Conservation (phyloP, 208 protist species). For the Herpetomonas muscarum region DNA sequence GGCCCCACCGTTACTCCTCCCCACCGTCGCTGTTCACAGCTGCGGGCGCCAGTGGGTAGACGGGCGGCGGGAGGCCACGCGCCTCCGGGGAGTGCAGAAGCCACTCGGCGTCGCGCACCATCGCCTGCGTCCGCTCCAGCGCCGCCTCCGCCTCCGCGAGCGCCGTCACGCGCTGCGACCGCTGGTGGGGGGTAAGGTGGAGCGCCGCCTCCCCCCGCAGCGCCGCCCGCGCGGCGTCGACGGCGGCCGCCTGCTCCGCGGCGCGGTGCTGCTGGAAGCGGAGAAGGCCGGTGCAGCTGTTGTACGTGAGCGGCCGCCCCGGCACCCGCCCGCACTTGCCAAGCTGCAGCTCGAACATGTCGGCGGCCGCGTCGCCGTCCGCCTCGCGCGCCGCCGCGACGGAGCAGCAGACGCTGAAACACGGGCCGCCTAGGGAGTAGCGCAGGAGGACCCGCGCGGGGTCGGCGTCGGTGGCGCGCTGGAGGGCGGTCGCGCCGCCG, state of each 20-base stretch:
- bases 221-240: neutral
- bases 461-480: neutral
- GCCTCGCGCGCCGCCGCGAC: constrained; percentile 21
- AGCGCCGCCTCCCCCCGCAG: constrained; percentile 1
- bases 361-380: neutral
- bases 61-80: constrained; percentile 8
- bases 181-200: neutral
- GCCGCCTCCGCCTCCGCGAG: neutral
- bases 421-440: constrained; percentile 24
- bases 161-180: no score
- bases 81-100: constrained; percentile 8
- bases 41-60: constrained; percentile 18
- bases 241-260: neutral
- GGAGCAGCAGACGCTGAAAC: constrained; percentile 31
- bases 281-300: constrained; percentile 25
- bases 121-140: constrained; percentile 12
- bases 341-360: neutral
- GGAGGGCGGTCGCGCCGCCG: constrained; percentile 6
- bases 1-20: no score
- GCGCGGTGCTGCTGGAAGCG: constrained; percentile 16
- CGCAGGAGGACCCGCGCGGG: constrained; percentile 13
- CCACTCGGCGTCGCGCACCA: constrained; percentile 15
- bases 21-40: no score
- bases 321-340: constrained; percentile 14
- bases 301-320: constrained; percentile 22